These are phyloP conservation scores for Ustilago nuda DNA, from an alignment of 1,284 basidiomycete species.

Conservation along the genomic window DNA sequence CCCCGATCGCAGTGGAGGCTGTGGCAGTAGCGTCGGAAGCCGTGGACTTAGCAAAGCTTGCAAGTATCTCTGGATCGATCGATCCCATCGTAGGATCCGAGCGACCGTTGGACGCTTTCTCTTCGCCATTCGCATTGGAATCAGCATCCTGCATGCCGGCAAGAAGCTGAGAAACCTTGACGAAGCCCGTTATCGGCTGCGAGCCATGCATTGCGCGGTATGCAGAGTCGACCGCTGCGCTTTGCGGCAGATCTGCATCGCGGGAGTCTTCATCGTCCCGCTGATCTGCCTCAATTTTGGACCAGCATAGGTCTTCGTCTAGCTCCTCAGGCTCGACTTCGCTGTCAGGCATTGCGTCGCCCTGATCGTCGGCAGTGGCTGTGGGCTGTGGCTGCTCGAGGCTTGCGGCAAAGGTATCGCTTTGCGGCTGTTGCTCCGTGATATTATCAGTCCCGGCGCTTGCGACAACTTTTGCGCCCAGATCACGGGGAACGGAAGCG, in stretches of 20 bases:
- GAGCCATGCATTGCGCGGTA: constrained; percentile 34
- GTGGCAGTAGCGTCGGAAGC: background rate
- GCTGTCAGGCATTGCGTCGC: constrained; percentile 35
- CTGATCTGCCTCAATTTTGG: constrained; percentile 25
- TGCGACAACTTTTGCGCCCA: background rate
- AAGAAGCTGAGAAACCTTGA: constrained; percentile 38
- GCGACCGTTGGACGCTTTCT: background rate
- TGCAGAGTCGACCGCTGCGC: constrained; percentile 9
- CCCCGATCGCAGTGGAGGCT: background rate
- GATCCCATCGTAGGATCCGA: background rate
- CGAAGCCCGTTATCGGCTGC: constrained; percentile 38
- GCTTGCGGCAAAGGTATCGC: background rate
- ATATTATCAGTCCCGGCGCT: background rate
- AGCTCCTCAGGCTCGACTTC: constrained; percentile 45
- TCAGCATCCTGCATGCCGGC: constrained; percentile 23
- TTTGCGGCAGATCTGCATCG: background rate
- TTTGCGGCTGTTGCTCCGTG: background rate
- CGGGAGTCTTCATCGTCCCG: constrained; percentile 3
- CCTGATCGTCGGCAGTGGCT: constrained; percentile 8
- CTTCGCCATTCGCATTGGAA: background rate
- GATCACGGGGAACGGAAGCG: background rate
- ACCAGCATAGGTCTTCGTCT: constrained; percentile 45
- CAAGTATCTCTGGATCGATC: constrained; percentile 38
- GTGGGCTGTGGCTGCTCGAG: constrained; percentile 2
- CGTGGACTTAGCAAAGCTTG: background rate